Evolutionary conservation across 1,139 yeast species (phyloP), one percentile per base, ranked within the genome.

Genomic region (Zygosaccharomyces pseudobailii): DNA sequence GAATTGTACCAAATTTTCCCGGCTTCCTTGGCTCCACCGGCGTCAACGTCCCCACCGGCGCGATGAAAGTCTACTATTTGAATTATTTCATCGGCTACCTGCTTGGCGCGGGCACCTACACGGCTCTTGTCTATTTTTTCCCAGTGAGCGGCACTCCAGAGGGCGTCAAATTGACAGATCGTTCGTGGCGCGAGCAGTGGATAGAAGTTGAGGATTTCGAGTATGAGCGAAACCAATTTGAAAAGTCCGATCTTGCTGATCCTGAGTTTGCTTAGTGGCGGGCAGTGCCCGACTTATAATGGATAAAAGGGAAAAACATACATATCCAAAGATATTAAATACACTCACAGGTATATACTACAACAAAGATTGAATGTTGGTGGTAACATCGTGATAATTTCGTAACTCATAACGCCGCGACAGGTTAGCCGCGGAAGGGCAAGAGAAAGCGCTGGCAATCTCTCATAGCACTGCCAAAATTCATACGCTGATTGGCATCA

Each of bases 1-100:
- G 92, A 48, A 82, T 87, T 50, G 70, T 83, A 39, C 94, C 95
- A 42, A 88, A 87, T 62, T 84, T 88, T 60, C 87, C 84, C 24
- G 96, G 96, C 0, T 87, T 87, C 60, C 90, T 86, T 17, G 95
- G 95, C 52, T 88, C 85, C 1, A 76, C 82, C 24, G 87, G 81
- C 25, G 75, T 74, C 38, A 56, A 55, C 4, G 95, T 88, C 5
- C 95, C 96, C 19, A 69, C 72, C 47, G 95, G 92, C 30, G 96
- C 96, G 3, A 77, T 80, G 47, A 72, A 79, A 51, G 79, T 87
- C 37, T 88, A 85, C 71, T 71, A 83, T 52, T 68, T 87, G 55
- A 83, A 83, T 65, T 88, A 83, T 70, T 80, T 87, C 55, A 75
- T 82, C 54, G 96, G 96, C 1, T 85, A 84, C 67, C 60, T 79